Base-by-base conservation (phyloP, 2,329 filamentous ascomycete species). In the Elsinoe necatrix region DNA sequence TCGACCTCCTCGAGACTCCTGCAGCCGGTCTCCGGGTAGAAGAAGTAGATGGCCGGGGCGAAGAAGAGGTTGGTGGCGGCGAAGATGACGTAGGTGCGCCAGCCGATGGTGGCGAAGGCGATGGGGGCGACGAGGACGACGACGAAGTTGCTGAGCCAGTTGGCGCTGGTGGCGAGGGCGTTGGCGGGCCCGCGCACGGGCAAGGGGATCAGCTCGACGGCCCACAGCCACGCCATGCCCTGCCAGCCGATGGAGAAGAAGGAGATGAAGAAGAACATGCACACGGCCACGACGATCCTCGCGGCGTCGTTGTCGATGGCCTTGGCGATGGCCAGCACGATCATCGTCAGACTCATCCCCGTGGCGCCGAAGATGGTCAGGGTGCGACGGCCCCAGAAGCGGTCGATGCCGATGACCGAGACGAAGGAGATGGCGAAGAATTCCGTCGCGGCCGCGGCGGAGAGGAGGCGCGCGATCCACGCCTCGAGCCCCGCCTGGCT, bases 261-360 rank as follows among this genome's bases (percentile, higher is more conserved):
- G 1, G 77, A 79, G 64, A 80, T 82, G 68, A 83, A 84, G 12
- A 81, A 75, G 66, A 84, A 84, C 37, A 85, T 72, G 63, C 83
- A 83, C 14, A 88, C 77, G 1, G 83, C 79, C 85, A 89, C 89
- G 54, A 82, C 83, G 1, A 75, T 71, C 52, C 73, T 72, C 2
- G 73, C 67, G 14, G 77, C 67, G 27, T 82, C 81, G 72, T 83
- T 82, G 0, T 68, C 64, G 21, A 68, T 60, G 50, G 69, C 73
- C 21, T 67, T 59, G 63, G 69, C 66, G 29, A 73, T 65, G 4
- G 74, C 72, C 3, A 68, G 57, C 9, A 60, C 59, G 42, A 68
- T 65, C 63, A 68, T 67, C 45, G 62, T 65, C 12, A 68, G 47
- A 43, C 67, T 81, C 73, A 84, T 83, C 0, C 67, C 68, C 2